Evolutionary conservation across 257 asterid genomes (phyloP), one percentile per base, ranked within the genome.

Genomic region (Lavandula angustifolia): DNA sequence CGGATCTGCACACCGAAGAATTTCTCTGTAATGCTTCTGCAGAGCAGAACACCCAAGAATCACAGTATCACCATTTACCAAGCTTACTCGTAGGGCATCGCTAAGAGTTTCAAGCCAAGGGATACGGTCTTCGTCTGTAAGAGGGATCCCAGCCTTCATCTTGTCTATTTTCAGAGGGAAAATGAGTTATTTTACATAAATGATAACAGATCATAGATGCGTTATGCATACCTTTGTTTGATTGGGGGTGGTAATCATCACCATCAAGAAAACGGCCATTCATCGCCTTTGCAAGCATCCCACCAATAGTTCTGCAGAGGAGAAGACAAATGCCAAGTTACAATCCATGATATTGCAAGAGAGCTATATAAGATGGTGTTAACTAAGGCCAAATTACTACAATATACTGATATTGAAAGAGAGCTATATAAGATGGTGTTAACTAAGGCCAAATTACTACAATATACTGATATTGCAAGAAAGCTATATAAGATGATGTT

Each of bases 1-100:
- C 4, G 91, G 80, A 53, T 89, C 94, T 31, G 90, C 96, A 57
- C 79, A 75, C 70, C 97, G 77, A 38, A 92, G 96, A 67, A 85
- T 85, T 51, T 89, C 95, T 63, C 99, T 76, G 80, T 92, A 89
- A 18, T 55, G 81, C 77, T 78, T 81, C 74, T 84, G 81, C 72
- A 92, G 73, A 66, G 99, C 96, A 6, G 99, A 92, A 66, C 99
- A 92, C 47, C 86, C 95, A 40, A 87, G 95, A 71, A 82, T 53
- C 57, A 41, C 68, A 0, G 76, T 75, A 71, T 79, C 63, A 2
- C 83, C 80, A 10, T 63, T 76, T 14, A 9, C 46, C 67, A 84
- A 67, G 48, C 78, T 54, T 10, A 6, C 71, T 61, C 79, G 68
- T 14, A 88, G 51, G n/a, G 76, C 62, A 54, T 78, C 87, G 0